Evolutionary conservation across 305 asterid genomes (phyloP).

Genomic region (Caryopteris hybrid): DNA sequence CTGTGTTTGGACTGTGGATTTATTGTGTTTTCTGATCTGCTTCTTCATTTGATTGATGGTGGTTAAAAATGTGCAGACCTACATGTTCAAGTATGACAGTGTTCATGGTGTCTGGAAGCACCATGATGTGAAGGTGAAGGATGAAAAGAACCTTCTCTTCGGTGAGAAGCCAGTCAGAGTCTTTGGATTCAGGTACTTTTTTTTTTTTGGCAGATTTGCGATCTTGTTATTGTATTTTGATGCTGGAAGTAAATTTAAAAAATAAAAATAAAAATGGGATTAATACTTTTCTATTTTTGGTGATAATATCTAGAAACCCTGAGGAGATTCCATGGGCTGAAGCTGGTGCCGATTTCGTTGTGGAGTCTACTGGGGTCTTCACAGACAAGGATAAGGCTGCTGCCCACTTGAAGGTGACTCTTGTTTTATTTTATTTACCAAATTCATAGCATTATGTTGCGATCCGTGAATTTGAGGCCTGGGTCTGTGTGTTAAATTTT

Average conservation of each 20-base stretch:
- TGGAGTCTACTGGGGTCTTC: conserved; percentile 92
- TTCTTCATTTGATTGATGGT: not conserved
- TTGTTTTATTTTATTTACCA: not conserved
- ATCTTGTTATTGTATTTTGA: not conserved
- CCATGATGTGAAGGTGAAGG: conserved; percentile 30
- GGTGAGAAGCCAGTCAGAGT: conserved; percentile 47
- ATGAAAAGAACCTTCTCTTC: conserved; percentile 68
- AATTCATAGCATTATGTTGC: not conserved
- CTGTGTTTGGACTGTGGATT: not conserved
- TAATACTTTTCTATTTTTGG: not conserved
- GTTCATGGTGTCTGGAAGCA: too few relatives aligned
- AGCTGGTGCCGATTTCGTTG: conserved; percentile 73
- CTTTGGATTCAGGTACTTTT: conserved; percentile 20
- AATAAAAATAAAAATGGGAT: too few relatives aligned
- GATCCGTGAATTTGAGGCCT: not conserved
- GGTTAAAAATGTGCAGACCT: conserved; percentile 37
- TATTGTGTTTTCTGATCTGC: not conserved
- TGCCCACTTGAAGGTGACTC: conserved; percentile 73
- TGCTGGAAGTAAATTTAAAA: not conserved
- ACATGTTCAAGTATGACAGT: conserved; percentile 48
- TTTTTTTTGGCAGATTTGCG: not conserved
- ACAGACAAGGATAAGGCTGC: conserved; percentile 95
- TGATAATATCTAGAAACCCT: conserved; percentile 47
- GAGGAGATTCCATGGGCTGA: conserved; percentile 89
- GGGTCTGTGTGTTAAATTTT: not conserved